Conservation (phyloP, 345 rosid species). For the Camelina sativa region DNA sequence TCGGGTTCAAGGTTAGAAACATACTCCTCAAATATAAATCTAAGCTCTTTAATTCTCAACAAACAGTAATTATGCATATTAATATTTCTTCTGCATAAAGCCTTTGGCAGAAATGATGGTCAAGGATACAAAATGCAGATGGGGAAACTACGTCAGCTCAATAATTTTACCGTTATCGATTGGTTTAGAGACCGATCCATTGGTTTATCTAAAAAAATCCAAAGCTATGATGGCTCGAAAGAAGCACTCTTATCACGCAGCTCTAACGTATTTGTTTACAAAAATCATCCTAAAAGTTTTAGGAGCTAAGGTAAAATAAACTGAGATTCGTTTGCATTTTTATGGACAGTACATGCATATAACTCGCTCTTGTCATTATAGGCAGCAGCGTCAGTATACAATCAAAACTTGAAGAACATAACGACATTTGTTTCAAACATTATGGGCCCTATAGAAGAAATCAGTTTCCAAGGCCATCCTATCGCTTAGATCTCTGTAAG, state of each 20-base stretch:
- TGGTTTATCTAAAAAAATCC: conserved; percentile 51
- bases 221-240: conserved; percentile 56
- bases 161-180: conserved; percentile 54
- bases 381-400: conserved; percentile 47
- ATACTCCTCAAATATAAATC: not conserved
- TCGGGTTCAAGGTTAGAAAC: conserved; percentile 57
- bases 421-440: conserved; percentile 65
- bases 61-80: no score
- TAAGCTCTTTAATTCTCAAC: not conserved
- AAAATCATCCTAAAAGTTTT: conserved; percentile 35
- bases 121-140: conserved; percentile 48
- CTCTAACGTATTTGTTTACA: conserved; percentile 12
- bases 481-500: conserved; percentile 63
- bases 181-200: conserved; percentile 49
- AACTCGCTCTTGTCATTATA: not conserved
- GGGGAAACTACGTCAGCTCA: conserved; percentile 65
- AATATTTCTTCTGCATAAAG: conserved; percentile 16
- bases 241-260: conserved; percentile 60
- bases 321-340: not conserved
- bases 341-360: not conserved
- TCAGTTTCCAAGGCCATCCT: conserved; percentile 61
- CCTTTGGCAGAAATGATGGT: conserved; percentile 63
- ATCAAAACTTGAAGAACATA: conserved; percentile 44
- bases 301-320: conserved; percentile 53
- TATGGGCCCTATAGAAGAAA: conserved; percentile 63